phyloP scores from a whole-genome alignment of 1,284 basidiomycete genomes.

The Phaffia rhodozyma region DNA sequence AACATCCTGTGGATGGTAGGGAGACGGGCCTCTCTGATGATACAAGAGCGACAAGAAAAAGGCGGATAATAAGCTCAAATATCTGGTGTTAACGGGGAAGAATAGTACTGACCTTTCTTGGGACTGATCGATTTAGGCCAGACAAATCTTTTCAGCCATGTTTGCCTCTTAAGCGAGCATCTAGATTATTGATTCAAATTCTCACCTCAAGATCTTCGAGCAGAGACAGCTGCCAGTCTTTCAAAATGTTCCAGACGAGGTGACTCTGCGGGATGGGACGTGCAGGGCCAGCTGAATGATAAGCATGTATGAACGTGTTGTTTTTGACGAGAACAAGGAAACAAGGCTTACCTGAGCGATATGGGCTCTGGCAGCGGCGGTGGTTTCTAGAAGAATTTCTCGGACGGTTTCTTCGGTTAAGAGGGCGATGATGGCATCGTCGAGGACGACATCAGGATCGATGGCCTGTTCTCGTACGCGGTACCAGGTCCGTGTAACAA shows the following conservation, averaged over 20 bases:
- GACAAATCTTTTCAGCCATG: background rate
- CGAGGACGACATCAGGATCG: conserved; percentile 7
- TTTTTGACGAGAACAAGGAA: background rate
- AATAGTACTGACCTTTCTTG: conserved; percentile 1
- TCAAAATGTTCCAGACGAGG: conserved; percentile 10
- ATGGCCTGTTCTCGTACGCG: background rate
- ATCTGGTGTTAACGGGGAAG: background rate
- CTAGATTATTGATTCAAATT: background rate
- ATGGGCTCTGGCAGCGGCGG: background rate
- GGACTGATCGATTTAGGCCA: background rate
- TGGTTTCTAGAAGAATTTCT: conserved; percentile 9
- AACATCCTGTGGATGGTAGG: conserved; percentile 10
- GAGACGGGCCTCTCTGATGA: background rate
- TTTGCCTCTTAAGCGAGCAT: background rate
- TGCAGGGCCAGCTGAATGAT: background rate
- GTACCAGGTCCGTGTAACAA: conserved; percentile 6
- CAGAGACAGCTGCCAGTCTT: conserved; percentile 14
- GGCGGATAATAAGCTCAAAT: background rate
- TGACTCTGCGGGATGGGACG: conserved; percentile 11
- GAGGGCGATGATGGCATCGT: background rate
- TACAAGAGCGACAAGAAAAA: background rate
- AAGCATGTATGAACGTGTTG: background rate
- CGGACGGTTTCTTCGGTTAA: conserved; percentile 11
- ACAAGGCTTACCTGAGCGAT: conserved; percentile 3
- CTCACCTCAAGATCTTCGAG: conserved; percentile 7